phyloP scores from a whole-genome alignment of 768 basidiomycete genomes.

The Russula lepida region DNA sequence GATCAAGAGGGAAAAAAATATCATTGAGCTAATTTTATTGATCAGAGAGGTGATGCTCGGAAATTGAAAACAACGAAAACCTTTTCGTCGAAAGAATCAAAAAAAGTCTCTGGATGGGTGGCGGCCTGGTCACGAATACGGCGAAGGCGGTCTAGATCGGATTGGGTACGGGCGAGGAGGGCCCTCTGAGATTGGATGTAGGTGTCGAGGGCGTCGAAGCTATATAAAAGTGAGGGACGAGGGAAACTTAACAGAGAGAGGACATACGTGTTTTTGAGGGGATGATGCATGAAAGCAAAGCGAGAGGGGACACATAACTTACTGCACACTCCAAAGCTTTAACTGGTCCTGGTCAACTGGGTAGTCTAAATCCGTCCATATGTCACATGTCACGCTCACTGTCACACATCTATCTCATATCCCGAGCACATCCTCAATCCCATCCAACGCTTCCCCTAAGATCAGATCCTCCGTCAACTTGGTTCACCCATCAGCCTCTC shows the following conservation, averaged over 20 bases:
- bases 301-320: slow-evolving; percentile 2
- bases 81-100: slow-evolving; percentile 29
- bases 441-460: neutral
- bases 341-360: slow-evolving; percentile 7
- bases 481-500: neutral
- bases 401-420: neutral
- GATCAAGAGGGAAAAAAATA: slow-evolving; percentile 33
- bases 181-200: slow-evolving; percentile 56
- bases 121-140: slow-evolving; percentile 35
- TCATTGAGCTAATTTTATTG: slow-evolving; percentile 27
- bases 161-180: slow-evolving; percentile 49
- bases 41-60: neutral
- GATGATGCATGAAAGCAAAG: neutral
- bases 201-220: slow-evolving; percentile 55
- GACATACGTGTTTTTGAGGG: slow-evolving; percentile 3
- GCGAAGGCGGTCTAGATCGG: slow-evolving; percentile 52
- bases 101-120: slow-evolving; percentile 30
- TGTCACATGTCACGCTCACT: neutral
- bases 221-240: slow-evolving; percentile 19
- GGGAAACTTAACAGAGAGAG: no score
- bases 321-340: neutral
- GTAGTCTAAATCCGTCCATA: neutral
- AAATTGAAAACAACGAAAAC: slow-evolving; percentile 26
- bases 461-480: slow-evolving; percentile 8
- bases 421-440: neutral